These are phyloP conservation scores for Irpex sp. DNA, from an alignment of 1,284 basidiomycete genomes.

Conservation along the genomic window DNA sequence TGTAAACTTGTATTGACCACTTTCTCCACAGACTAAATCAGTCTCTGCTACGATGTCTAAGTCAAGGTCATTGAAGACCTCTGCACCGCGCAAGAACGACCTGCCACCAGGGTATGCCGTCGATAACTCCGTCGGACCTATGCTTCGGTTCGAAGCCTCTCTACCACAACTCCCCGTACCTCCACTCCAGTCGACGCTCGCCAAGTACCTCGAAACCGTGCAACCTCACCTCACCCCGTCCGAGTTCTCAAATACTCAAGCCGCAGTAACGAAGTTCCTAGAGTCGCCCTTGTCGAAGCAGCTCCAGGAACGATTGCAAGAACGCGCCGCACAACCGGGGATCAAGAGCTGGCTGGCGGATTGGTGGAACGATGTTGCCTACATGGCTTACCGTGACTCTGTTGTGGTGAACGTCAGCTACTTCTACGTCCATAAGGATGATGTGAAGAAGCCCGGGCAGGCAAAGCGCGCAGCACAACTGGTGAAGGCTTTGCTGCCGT, in stretches of 20 bases:
- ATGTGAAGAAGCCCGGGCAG: slow-evolving; percentile 51
- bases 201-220: slow-evolving; percentile 85
- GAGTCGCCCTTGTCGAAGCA: slow-evolving; percentile 65
- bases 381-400: slow-evolving; percentile 84
- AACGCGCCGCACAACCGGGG: slow-evolving; percentile 61
- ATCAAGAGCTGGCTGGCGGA: slow-evolving; percentile 86
- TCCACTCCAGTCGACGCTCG: slow-evolving; percentile 71
- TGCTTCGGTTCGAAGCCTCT: slow-evolving; percentile 78
- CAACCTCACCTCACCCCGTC: slow-evolving; percentile 68
- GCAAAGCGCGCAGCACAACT: slow-evolving; percentile 76
- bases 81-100: slow-evolving; percentile 26
- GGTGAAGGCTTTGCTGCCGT: slow-evolving; percentile 80
- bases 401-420: slow-evolving; percentile 95
- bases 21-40: neutral
- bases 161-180: slow-evolving; percentile 87
- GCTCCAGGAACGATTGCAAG: slow-evolving; percentile 80
- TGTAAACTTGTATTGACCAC: neutral
- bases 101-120: slow-evolving; percentile 39
- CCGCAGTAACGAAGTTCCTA: slow-evolving; percentile 69
- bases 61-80: slow-evolving; percentile 30
- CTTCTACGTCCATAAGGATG: slow-evolving; percentile 88
- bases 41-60: slow-evolving; percentile 27
- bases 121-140: slow-evolving; percentile 54
- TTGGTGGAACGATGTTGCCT: slow-evolving; percentile 97
- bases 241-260: slow-evolving; percentile 58